phyloP scores from a whole-genome alignment of 371 early-diverging fungal genomes.

The Actinomortierella wolfii region DNA sequence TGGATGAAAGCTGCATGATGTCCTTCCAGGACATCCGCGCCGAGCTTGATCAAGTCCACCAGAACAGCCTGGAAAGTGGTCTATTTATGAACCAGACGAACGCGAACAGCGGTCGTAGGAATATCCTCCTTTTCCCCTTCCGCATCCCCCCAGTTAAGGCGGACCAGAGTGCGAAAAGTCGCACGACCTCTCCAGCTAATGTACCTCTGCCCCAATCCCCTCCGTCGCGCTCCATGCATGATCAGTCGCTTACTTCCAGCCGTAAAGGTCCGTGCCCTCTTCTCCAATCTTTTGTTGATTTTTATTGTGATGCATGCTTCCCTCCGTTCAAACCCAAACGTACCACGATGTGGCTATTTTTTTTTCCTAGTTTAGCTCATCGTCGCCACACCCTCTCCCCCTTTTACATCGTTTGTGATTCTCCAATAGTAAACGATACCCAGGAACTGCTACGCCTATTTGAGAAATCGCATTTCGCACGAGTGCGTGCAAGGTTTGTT shows the following conservation, averaged over 20 bases:
- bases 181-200: not conserved
- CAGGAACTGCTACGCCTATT: slow-evolving; percentile 38
- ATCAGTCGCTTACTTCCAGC: slow-evolving; percentile 15
- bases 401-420: too few relatives aligned
- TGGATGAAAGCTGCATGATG: slow-evolving; percentile 43
- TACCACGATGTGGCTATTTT: not conserved
- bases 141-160: slow-evolving; percentile 33
- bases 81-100: slow-evolving; percentile 4
- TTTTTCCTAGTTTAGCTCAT: slow-evolving; percentile 21
- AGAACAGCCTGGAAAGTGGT: slow-evolving; percentile 2
- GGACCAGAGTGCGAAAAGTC: not conserved
- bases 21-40: slow-evolving; percentile 44
- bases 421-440: slow-evolving; percentile 36
- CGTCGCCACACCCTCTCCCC: slow-evolving; percentile 17
- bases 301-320: not conserved
- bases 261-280: slow-evolving; percentile 32
- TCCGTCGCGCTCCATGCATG: not conserved
- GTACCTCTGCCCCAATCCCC: not conserved
- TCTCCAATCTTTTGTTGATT: not conserved
- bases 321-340: not conserved
- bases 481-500: slow-evolving; percentile 43
- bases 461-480: slow-evolving; percentile 46
- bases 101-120: slow-evolving; percentile 5
- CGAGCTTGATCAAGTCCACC: slow-evolving; percentile 31
- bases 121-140: slow-evolving; percentile 37